Evolutionary conservation across 768 basidiomycete genomes (phyloP), one percentile per base, ranked within the genome.

Genomic region (Cystoderma amianthinum): DNA sequence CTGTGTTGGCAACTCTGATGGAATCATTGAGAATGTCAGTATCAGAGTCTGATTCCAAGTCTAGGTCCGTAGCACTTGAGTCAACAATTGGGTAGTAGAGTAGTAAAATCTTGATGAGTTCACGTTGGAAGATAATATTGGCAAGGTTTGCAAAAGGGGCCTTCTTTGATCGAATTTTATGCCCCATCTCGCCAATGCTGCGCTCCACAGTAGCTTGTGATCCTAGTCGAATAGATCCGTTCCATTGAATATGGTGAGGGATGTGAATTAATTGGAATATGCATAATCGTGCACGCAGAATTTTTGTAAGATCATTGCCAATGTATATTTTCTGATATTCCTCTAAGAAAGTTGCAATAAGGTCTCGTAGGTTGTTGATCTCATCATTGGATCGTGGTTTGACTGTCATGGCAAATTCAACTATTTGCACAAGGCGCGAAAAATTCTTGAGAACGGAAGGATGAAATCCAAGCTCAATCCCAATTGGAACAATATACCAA

Each of bases 191-290:
- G 10, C 62, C 58, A 25, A 60, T 56, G 13, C 30, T 48, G 12
- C 54, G 39, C 36, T 60, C 59, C 2, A 57, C 50, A 17, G 60
- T 61, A 1, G 60, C 52, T 44, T 63, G 61, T 28, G 58, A 61
- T n/a, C 63, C 56, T 34, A 53, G 23, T 4, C 58, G 42, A n/a
- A 66, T 53, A 4, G 61, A 62, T 7, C 62, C 62, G 56, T 60
- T 55, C 58, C 59, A 66, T n/a, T 42, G 6, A 13, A 64, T 63
- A 36, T 66, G 63, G 2, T 40, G 32, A 28, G 61, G 61, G n/a
- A 64, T 35, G 38, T 65, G 62, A 32, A 61, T 53, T 1, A 63
- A 46, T 36, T 65, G 61, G 35, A 64, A 63, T 2, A 64, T 39
- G 30, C 60, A 64, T 3, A 64, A 45, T 4, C 55, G 39, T 12